Conservation (phyloP, 768 basidiomycete species). For the Rhizopogon sp. region DNA sequence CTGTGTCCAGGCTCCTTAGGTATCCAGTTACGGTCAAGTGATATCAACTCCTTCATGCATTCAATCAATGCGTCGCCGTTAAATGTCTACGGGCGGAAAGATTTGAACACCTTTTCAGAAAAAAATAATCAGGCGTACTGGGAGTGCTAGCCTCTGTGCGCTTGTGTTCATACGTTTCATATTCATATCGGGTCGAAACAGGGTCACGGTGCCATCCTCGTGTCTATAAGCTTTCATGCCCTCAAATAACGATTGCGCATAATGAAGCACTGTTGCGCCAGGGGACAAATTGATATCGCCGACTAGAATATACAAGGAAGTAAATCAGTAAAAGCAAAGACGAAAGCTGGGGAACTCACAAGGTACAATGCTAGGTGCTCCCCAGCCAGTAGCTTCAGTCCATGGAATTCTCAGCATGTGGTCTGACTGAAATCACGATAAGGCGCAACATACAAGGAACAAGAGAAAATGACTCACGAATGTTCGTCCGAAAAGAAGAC, state of each 20-base stretch:
- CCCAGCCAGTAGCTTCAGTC: slow-evolving; percentile 74
- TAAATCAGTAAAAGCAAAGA: slow-evolving; percentile 1
- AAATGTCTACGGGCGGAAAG: slow-evolving; percentile 51
- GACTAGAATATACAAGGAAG: slow-evolving; percentile 12
- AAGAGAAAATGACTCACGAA: slow-evolving; percentile 49
- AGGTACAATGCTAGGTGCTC: slow-evolving; percentile 72
- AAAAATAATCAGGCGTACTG: slow-evolving; percentile 40
- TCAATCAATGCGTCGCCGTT: slow-evolving; percentile 68
- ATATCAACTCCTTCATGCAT: slow-evolving; percentile 82
- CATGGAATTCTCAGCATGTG: slow-evolving; percentile 84
- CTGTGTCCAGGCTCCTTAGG: slow-evolving; percentile 84
- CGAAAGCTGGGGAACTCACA: slow-evolving; percentile 44
- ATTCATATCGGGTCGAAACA: slow-evolving; percentile 97
- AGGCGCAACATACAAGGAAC: slow-evolving; percentile 7
- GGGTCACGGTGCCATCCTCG: slow-evolving; percentile 61
- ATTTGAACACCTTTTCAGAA: slow-evolving; percentile 1
- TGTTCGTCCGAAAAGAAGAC: slow-evolving; percentile 78
- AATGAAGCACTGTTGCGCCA: slow-evolving; percentile 76
- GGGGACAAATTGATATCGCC: slow-evolving; percentile 20
- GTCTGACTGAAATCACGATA: slow-evolving; percentile 50
- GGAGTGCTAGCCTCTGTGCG: slow-evolving; percentile 72
- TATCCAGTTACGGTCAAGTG: slow-evolving; percentile 63
- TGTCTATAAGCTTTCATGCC: slow-evolving; percentile 89
- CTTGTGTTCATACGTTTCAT: slow-evolving; percentile 80
- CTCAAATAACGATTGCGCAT: slow-evolving; percentile 89